These are phyloP conservation scores for Fusarium mexicanum DNA, from an alignment of 2,329 filamentous ascomycete genomes.

Conservation along the genomic window DNA sequence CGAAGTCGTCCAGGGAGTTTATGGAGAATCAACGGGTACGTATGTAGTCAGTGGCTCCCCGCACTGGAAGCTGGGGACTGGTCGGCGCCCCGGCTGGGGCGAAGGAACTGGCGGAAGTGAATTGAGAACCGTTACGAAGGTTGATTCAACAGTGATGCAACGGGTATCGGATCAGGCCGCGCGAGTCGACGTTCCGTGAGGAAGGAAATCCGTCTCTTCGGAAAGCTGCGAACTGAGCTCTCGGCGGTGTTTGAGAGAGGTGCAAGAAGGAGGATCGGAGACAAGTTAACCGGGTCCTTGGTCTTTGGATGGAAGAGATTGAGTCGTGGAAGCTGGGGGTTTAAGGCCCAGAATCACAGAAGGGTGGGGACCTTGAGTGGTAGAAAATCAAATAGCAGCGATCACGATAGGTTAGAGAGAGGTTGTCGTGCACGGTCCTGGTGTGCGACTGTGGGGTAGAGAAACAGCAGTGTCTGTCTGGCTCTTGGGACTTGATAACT, in stretches of 20 bases:
- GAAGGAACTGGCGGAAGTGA: constrained; percentile 18
- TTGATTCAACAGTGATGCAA: neutral
- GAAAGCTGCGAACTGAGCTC: constrained; percentile 5
- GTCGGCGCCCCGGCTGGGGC: constrained; percentile 35
- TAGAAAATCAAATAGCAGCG: constrained; percentile 34
- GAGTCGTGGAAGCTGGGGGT: constrained; percentile 43
- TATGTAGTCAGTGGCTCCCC: constrained; percentile 42
- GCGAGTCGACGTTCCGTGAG: neutral
- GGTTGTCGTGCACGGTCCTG: constrained; percentile 32
- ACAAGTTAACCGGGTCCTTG: constrained; percentile 22
- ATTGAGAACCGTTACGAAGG: constrained; percentile 18
- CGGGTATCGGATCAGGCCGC: constrained; percentile 1
- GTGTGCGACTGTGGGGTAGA: constrained; percentile 44
- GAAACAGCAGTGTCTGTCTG: constrained; percentile 25
- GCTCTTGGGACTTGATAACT: neutral
- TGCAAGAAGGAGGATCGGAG: constrained; percentile 36
- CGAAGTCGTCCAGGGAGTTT: constrained; percentile 32
- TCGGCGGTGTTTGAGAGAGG: constrained; percentile 16
- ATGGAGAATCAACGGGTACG: constrained; percentile 40
- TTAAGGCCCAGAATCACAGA: constrained; percentile 31
- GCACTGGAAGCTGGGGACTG: constrained; percentile 38
- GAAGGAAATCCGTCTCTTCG: constrained; percentile 1
- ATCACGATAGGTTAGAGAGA: constrained; percentile 41
- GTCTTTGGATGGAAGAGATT: constrained; percentile 34
- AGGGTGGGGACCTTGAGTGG: constrained; percentile 35